Base-by-base conservation (phyloP, 306 rosid species). In the Prunus campanulata region DNA sequence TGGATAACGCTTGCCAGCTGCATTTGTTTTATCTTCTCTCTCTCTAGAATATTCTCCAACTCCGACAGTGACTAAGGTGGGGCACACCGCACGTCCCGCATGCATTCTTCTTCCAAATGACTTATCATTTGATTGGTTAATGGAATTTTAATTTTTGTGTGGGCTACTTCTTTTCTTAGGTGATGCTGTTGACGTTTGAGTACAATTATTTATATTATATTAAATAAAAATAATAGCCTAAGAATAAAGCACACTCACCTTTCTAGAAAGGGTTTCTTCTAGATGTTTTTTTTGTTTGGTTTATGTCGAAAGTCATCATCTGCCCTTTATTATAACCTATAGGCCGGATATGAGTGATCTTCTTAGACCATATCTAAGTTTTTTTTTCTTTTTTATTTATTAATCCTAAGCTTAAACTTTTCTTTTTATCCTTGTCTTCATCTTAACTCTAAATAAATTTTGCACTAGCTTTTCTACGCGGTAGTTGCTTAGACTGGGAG, bases 1-100 rank as follows among this genome's bases (percentile, higher is more conserved):
- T n/a, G 1, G 20, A 74, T 62, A 48, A 48, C 62, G 75, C 64
- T 9, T 74, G 79, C 79, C 79, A 74, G 79, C 75, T 79, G 70
- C 74, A 57, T 55, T 55, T 24, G 39, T 62, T 62, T 29, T 29
- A 16, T 15, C 30, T 62, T 14, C 44, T 39, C 44, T 6, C 42
- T 15, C 35, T 22, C 47, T 29, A 13, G 20, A 73, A 56, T 57
- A 66, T 69, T 77, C 64, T 60, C 68, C 50, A 20, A 3, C 70
- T 59, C 39, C 2, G 29, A 59, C 35, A 6, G 14, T 55, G 66
- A 66, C 30, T 16, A 20, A 7, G 12, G 68, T 32, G 22, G 51
- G 11, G 18, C 46, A 42, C 27, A 35, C 9, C 24, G 18, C 55
- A 55, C 27, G 35, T 65, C 48, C 49, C 49, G 16, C 27, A 3